Base-by-base conservation (phyloP, 805 yeast species). In the Pichia manshurica region DNA sequence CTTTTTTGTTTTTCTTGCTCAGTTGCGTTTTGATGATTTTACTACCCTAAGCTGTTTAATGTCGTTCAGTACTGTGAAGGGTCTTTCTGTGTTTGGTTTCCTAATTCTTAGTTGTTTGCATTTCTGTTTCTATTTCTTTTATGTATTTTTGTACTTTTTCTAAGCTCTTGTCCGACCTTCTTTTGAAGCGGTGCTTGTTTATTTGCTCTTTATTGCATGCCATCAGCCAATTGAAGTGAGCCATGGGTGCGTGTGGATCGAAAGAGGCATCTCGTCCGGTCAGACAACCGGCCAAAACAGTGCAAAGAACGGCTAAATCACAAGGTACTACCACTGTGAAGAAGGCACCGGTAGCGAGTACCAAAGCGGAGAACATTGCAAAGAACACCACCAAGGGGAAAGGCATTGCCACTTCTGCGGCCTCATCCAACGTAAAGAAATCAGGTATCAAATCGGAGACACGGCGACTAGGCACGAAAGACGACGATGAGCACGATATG, bases 241-340 rank as follows among this genome's bases (percentile, higher is more conserved):
- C 17, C 34, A 60, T 60, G 64, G 64, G 64, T 29, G 17, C 54
- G 7, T 60, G 63, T 35, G 58, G 55, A 19, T 60, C 64, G 1
- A 60, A 59, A 34, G 64, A 59, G 42, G 42, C 48, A 1, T 15
- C 47, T 9, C 46, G 42, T 13, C 39, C 46, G 15, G 34, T 22
- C 4, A 17, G 29, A 25, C 29, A 15, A 19, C 33, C 45, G 6
- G 29, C 19, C 13, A 19, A 17, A 5, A 32, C 21, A 15, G 9
- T 22, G 10, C 36, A 32, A 7, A 21, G 38, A 17, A 39, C 21
- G 12, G 22, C 20, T 5, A 40, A n/a, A n/a, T n/a, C n/a, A n/a
- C n/a, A n/a, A n/a, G n/a, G n/a, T n/a, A n/a, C n/a, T n/a, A n/a
- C n/a, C n/a, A n/a, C n/a, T n/a, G n/a, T n/a, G n/a, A n/a, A n/a